Evolutionary conservation across 2,329 filamentous ascomycete species (phyloP), one percentile per base, ranked within the genome.

Genomic region (Cladophialophora immunda): DNA sequence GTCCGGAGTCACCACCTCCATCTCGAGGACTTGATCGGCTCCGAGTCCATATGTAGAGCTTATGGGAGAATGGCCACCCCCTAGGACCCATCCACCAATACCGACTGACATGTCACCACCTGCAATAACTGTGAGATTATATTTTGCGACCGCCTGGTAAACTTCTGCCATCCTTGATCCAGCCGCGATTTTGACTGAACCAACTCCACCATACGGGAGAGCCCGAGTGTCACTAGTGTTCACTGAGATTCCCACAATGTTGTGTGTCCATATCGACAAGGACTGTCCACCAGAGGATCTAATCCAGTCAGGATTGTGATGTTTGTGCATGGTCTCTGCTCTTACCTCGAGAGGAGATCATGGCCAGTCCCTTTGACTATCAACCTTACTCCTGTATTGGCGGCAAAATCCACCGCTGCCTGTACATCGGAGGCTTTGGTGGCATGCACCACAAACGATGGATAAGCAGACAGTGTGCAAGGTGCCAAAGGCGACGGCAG

Each of bases 331-430:
- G 50, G 15, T 4, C 5, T 50, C 22, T 25, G 13, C 9, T 50
- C 45, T 50, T 25, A 50, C 45, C 45, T 50, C 19, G 45, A 50
- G 8, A 50, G 57, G 58, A 64, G 80, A 64, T 87, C 85, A 71
- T 88, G 85, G 2, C 85, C 85, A 0, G 85, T 87, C 70, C 87
- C 86, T 66, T 83, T 81, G 68, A 88, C 81, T 36, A 79, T 74
- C 1, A 83, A 71, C 2, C 81, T 77, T 56, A 83, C 73, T 45
- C 80, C 79, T 29, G 76, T 32, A 62, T 64, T 45, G 67, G 58
- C 3, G 13, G 78, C 79, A 64, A 81, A 82, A 0, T 73, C 68
- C 13, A 81, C 69, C 6, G 76, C 80, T 19, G 77, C 73, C 63
- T 76, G 77, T 58, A 76, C 74, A 52, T 80, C 73, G 5, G 71